Conservation (phyloP, 352 stramenopile species). For the Globisporangium irregulare region DNA sequence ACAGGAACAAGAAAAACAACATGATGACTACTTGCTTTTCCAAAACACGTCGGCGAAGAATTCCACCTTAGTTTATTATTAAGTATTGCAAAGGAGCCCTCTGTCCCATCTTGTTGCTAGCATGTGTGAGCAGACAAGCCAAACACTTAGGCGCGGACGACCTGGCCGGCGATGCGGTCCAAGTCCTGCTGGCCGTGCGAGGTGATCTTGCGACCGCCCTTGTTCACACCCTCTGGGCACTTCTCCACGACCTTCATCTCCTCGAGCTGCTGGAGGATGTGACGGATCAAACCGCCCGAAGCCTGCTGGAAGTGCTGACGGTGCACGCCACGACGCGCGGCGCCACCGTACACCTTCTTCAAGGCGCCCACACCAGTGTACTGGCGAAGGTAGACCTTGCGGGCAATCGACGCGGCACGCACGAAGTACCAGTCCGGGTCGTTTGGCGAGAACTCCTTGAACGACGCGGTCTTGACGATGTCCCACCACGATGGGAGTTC, state of each 20-base stretch:
- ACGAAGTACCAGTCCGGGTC: slow-evolving; percentile 99
- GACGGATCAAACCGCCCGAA: slow-evolving; percentile 95
- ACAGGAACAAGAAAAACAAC: slow-evolving; percentile 8
- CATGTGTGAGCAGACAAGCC: slow-evolving; percentile 18
- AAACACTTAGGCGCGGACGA: slow-evolving; percentile 79
- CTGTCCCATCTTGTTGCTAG: slow-evolving; percentile 22
- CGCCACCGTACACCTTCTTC: slow-evolving; percentile 97
- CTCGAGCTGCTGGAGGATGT: slow-evolving; percentile 97
- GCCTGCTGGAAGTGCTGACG: slow-evolving; percentile 97
- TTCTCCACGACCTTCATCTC: slow-evolving; percentile 99
- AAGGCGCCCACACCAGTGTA: slow-evolving; percentile 96
- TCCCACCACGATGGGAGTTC: slow-evolving; percentile 97
- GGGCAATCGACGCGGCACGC: slow-evolving; percentile 95
- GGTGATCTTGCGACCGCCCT: slow-evolving; percentile 94
- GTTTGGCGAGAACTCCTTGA: slow-evolving; percentile 97
- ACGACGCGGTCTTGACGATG: slow-evolving; percentile 97
- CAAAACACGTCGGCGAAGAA: slow-evolving; percentile 15
- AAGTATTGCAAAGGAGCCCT: slow-evolving; percentile 60
- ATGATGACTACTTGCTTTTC: slow-evolving; percentile 15
- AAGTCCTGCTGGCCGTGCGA: slow-evolving; percentile 98
- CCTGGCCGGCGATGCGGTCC: slow-evolving; percentile 97
- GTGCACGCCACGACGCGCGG: slow-evolving; percentile 88
- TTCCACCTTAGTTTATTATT: slow-evolving; percentile 27
- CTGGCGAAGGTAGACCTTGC: slow-evolving; percentile 98
- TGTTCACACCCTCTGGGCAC: slow-evolving; percentile 86